Conservation (phyloP, 805 yeast genomes). For the Lipomyces kockii region DNA sequence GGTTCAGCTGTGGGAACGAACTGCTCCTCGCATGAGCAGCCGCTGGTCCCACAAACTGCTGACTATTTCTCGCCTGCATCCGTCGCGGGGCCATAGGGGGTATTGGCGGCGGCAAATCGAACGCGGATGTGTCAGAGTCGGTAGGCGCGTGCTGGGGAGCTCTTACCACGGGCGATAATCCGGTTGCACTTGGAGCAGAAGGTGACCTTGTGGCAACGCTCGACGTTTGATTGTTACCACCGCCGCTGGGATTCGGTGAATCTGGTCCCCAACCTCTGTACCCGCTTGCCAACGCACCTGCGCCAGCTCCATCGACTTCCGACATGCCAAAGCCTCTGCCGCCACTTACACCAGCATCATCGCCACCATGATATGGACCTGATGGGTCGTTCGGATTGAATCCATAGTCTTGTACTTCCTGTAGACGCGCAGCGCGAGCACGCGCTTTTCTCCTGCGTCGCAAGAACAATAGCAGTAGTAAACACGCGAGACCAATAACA, state of each 20-base stretch:
- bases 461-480: slow-evolving; percentile 12
- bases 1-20: slow-evolving; percentile 4
- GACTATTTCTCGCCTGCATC: neutral
- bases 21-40: slow-evolving; percentile 3
- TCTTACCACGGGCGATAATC: neutral
- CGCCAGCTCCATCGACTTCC: slow-evolving; percentile 10
- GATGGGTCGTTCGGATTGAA: slow-evolving; percentile 17
- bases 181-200: slow-evolving; percentile 3
- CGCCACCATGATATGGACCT: slow-evolving; percentile 9
- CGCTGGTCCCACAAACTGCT: neutral
- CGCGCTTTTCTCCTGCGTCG: slow-evolving; percentile 17
- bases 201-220: slow-evolving; percentile 1
- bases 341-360: slow-evolving; percentile 7
- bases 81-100: slow-evolving; percentile 29
- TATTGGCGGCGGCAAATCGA: slow-evolving; percentile 19
- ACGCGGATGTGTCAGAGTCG: neutral
- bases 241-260: slow-evolving; percentile 13
- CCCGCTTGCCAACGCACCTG: slow-evolving; percentile 15
- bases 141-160: neutral
- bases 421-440: slow-evolving; percentile 10
- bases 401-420: slow-evolving; percentile 28
- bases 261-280: slow-evolving; percentile 35
- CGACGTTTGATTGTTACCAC: neutral
- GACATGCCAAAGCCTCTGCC: slow-evolving; percentile 16
- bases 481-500: slow-evolving; percentile 19